Conservation (phyloP, 179 eudicot species). For the Pouteria campechiana region DNA sequence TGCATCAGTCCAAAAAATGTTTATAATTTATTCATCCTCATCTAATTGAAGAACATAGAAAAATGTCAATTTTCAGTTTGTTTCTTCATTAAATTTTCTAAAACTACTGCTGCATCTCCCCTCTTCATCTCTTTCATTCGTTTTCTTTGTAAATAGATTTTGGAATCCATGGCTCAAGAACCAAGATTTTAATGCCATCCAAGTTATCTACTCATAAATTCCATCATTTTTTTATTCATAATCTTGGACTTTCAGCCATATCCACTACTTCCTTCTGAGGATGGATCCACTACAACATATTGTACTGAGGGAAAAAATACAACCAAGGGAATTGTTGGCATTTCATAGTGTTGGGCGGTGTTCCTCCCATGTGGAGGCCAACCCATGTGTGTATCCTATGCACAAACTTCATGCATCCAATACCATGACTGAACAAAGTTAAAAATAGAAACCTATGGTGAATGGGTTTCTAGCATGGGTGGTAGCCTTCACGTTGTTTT, state of each 20-base stretch:
- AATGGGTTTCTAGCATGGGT: no score
- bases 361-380: no score
- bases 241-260: neutral
- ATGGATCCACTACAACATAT: no score
- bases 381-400: no score
- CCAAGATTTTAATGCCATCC: slow-evolving; percentile 1
- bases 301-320: no score
- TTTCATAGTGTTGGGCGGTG: no score
- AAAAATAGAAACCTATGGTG: no score
- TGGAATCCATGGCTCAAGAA: slow-evolving; percentile 3
- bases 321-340: no score
- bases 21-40: slow-evolving; percentile 9
- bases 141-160: slow-evolving; percentile 1
- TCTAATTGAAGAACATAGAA: slow-evolving; percentile 19
- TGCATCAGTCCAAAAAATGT: slow-evolving; percentile 28
- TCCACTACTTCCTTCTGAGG: neutral
- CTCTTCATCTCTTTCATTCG: slow-evolving; percentile 10
- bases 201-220: neutral
- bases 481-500: no score
- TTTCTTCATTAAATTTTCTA: slow-evolving; percentile 11
- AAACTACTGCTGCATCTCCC: slow-evolving; percentile 13
- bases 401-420: no score
- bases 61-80: slow-evolving; percentile 11
- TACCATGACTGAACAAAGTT: no score
- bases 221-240: neutral